phyloP scores from a whole-genome alignment of 257 asterid genomes.

The Pogostemon cablin region DNA sequence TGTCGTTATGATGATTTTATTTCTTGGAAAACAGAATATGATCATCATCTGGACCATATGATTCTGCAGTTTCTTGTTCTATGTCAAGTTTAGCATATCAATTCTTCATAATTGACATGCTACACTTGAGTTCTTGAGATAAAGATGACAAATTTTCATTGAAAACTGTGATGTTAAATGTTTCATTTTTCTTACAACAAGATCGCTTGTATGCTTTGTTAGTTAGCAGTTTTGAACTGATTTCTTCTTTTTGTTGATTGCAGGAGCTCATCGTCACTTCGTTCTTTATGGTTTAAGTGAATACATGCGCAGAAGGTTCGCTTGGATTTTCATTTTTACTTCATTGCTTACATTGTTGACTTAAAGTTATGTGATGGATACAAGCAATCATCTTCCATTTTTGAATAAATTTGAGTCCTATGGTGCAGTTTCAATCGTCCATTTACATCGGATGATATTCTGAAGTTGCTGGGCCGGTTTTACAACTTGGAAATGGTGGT shows the following conservation, averaged over 20 bases:
- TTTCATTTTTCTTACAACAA: neutral
- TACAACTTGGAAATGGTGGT: slow-evolving; percentile 97
- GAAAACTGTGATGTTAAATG: neutral
- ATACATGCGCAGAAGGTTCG: slow-evolving; percentile 72
- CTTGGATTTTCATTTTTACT: slow-evolving; percentile 8
- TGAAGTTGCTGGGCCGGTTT: slow-evolving; percentile 87
- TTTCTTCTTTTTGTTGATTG: slow-evolving; percentile 26
- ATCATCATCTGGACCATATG: neutral
- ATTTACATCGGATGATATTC: slow-evolving; percentile 75
- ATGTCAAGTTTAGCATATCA: neutral
- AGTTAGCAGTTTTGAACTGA: neutral
- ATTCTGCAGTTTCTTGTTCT: slow-evolving; percentile 7
- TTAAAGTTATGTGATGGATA: slow-evolving; percentile 11
- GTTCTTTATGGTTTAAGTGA: slow-evolving; percentile 60
- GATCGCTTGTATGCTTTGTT: neutral
- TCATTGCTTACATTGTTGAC: slow-evolving; percentile 10
- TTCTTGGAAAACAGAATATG: neutral
- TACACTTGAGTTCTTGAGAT: slow-evolving; percentile 1
- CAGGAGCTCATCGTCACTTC: slow-evolving; percentile 86
- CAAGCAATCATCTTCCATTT: neutral
- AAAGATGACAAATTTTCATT: neutral
- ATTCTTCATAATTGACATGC: neutral
- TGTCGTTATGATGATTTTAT: neutral
- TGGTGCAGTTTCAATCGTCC: slow-evolving; percentile 75
- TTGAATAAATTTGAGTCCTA: neutral